phyloP scores from a whole-genome alignment of 1,284 basidiomycete species.

The Termitomyces sp. region DNA sequence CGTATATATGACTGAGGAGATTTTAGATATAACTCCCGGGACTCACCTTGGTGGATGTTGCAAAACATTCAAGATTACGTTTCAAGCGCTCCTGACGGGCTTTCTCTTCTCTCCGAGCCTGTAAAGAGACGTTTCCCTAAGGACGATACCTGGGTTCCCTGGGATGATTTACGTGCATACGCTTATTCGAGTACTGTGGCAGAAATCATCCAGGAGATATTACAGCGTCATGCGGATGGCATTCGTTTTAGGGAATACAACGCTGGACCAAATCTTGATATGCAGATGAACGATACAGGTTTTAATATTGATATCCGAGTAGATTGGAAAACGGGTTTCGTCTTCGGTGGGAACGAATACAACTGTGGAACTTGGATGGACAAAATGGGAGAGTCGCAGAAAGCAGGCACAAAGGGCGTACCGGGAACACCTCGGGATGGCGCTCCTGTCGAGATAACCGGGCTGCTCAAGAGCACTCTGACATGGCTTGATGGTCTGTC shows the following conservation, averaged over 20 bases:
- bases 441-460: slow-evolving; percentile 93
- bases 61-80: slow-evolving; percentile 98
- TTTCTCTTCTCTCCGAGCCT: slow-evolving; percentile 73
- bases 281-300: slow-evolving; percentile 90
- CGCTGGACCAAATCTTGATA: slow-evolving; percentile 91
- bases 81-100: slow-evolving; percentile 78
- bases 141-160: slow-evolving; percentile 90
- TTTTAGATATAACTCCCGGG: slow-evolving; percentile 81
- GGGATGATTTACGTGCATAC: slow-evolving; percentile 86
- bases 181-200: slow-evolving; percentile 78
- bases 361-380: slow-evolving; percentile 97
- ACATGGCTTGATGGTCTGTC: slow-evolving; percentile 80
- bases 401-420: slow-evolving; percentile 90
- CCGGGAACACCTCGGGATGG: slow-evolving; percentile 96
- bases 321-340: slow-evolving; percentile 91
- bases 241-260: slow-evolving; percentile 96
- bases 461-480: slow-evolving; percentile 88
- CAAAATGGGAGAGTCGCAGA: slow-evolving; percentile 91
- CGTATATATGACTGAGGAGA: neutral
- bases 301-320: slow-evolving; percentile 94
- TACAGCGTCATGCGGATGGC: slow-evolving; percentile 90
- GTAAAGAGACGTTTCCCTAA: slow-evolving; percentile 91
- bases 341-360: slow-evolving; percentile 82
- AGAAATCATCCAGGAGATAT: slow-evolving; percentile 93
- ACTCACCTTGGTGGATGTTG: slow-evolving; percentile 97